Evolutionary conservation across 208 protist genomes (phyloP).

Genomic region (Porcisia hertigi): DNA sequence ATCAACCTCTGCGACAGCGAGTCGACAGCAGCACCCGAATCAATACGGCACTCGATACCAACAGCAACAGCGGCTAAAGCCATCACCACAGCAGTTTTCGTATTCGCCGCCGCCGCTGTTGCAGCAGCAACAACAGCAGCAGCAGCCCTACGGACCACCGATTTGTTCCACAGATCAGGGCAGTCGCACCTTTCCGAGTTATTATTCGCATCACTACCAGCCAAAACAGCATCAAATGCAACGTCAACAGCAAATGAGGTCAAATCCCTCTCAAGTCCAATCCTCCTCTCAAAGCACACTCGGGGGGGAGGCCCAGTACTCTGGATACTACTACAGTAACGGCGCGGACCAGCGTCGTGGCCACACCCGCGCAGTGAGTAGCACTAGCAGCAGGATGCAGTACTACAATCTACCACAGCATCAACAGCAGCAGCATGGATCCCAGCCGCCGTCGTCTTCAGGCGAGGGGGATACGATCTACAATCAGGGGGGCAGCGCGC

Average conservation of each 20-base stretch:
- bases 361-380: conserved; percentile 3
- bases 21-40: not conserved
- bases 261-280: not conserved
- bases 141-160: conserved; percentile 5
- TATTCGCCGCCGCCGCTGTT: not conserved
- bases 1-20: not conserved
- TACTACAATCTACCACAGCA: not conserved
- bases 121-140: conserved; percentile 5
- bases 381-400: not conserved
- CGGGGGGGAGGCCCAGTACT: not conserved
- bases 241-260: conserved; percentile 11
- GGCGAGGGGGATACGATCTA: conserved; percentile 4
- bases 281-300: not conserved
- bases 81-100: not conserved
- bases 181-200: conserved; percentile 10
- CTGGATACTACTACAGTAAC: conserved; percentile 6
- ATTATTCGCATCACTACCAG: not conserved
- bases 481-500: not conserved
- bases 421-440: not conserved
- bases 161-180: conserved; percentile 2
- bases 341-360: conserved; percentile 1
- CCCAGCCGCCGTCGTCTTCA: not conserved
- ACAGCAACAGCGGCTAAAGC: conserved; percentile 2
- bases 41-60: not conserved
- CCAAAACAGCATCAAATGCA: conserved; percentile 16